Evolutionary conservation across 495 filamentous ascomycete species (phyloP), one percentile per base, ranked within the genome.

Genomic region (Penicillium parvum): DNA sequence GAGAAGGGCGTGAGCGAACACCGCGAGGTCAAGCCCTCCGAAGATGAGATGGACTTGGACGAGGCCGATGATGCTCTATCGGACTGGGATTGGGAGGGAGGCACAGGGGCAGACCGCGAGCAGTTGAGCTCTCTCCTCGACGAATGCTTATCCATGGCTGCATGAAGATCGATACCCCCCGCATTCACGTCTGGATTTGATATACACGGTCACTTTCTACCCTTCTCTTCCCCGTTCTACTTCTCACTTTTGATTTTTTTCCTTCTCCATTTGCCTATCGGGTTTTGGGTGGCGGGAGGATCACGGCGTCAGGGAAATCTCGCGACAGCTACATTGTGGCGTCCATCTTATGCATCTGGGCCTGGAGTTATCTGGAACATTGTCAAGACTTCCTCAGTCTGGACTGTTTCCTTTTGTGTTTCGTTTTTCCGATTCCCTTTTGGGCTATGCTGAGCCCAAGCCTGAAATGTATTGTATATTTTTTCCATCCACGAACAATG

Each of bases 11-110:
- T 44, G 26, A 32, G 50, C 37, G 43, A 49, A 35, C 9, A 40
- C 3, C 30, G 51, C 20, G 65, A 76, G 16, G 65, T 46, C 65
- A 74, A 60, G 67, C 71, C 40, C 44, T 56, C 32, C 47, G 52
- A 55, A 5, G 81, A 84, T 26, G 65, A 68, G 8, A 83, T 84
- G 79, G 85, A 84, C 14, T 56, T 83, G 37, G 84, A 88, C 43
- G 76, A 75, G 19, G 74, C 74, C 4, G 76, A 82, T 14, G 44
- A 51, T 40, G 40, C 41, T 16, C 32, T 58, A n/a, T 77, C 64
- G 40, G 69, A 71, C 4, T 96, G 90, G 40, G 69, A 71, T 4
- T 96, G 90, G 90, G 83, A 87, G 49, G 90, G 89, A 4, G 82
- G 77, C 18, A 75, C 74, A 11, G 38, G 57, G 3, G 61, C 68